Base-by-base conservation (phyloP, 2,329 filamentous ascomycete genomes). In the Allantophomopsis cytisporea region DNA sequence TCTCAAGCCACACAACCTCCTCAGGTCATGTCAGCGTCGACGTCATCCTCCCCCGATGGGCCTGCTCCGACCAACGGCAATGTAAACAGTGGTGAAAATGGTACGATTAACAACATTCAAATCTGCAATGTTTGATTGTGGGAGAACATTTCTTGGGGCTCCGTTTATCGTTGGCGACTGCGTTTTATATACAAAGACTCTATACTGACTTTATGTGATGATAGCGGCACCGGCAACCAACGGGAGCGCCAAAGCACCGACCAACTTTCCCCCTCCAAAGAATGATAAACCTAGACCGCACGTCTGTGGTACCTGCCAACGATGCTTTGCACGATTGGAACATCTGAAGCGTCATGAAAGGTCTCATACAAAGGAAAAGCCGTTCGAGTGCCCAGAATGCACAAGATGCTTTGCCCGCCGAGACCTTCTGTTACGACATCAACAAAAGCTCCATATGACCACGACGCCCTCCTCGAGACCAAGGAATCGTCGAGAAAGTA, bases 361-460 rank as follows among this genome's bases (percentile, higher is more conserved):
- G 45, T 94, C 87, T n/a, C 88, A 95, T 58, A 95, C 88, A 35
- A 95, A 98, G 40, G 55, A 98, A 64, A 98, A 98, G 68, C 91
- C 91, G 1, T 98, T 98, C 53, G 87, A 95, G 61, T 98, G 91
- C 54, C 85, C 86, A 20, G 86, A 96, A 60, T 98, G 91, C 61
- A 74, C 85, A 31, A 69, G 91, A 62, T 96, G 91, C 64, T 98
- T 98, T 62, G 91, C 91, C 43, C 78, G 91, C 44, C 78, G 91
- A 48, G 91, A 98, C 60, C 64, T 98, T 49, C 71, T 98, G 40
- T 67, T 98, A 48, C 78, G 91, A 43, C 91, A 98, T 62, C 91
- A 98, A 69, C 91, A 98, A 68, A 98, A 98, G 69, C 73, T 98
- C 36, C 91, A 98, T 59, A 86, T 94, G 70, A 86, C 86, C 18